Evolutionary conservation across 2,329 filamentous ascomycete genomes (phyloP).

Genomic region (Plenodomus lindquistii): DNA sequence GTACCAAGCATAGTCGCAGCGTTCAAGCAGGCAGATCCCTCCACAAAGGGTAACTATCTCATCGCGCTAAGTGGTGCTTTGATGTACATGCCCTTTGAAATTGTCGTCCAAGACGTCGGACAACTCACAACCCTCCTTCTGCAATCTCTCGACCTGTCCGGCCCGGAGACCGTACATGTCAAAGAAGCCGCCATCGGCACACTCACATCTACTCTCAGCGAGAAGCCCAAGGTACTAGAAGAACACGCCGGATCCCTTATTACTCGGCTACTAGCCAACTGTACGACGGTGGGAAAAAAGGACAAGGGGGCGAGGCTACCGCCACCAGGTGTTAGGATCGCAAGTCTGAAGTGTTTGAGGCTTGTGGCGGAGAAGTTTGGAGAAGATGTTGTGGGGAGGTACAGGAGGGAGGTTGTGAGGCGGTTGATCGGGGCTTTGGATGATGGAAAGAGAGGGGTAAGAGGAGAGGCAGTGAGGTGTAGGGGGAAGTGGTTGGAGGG

Average conservation of each 20-base stretch:
- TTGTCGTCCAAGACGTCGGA: conserved; percentile 63
- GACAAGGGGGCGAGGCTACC: conserved; percentile 16
- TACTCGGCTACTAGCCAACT: conserved; percentile 57
- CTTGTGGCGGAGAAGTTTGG: conserved; percentile 54
- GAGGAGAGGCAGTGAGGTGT: conserved; percentile 65
- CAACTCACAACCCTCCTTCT: conserved; percentile 64
- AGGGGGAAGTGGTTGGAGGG: conserved; percentile 63
- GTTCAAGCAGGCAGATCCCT: conserved; percentile 51
- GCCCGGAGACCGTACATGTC: conserved; percentile 51
- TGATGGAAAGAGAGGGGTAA: conserved; percentile 65
- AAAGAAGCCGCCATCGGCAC: conserved; percentile 65
- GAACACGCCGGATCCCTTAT: conserved; percentile 63
- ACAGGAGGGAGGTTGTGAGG: conserved; percentile 61
- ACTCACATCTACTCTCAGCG: conserved; percentile 60
- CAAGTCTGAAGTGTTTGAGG: conserved; percentile 54
- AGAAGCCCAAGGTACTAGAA: conserved; percentile 57
- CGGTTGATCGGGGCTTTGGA: conserved; percentile 60
- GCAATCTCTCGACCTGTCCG: conserved; percentile 62
- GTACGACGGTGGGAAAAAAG: conserved; percentile 19
- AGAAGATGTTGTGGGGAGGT: conserved; percentile 58
- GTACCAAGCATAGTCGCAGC: conserved; percentile 59
- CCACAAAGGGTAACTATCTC: conserved; percentile 63
- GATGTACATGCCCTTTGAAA: conserved; percentile 60
- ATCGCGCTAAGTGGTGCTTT: conserved; percentile 66
- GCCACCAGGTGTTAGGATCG: conserved; percentile 50